Base-by-base conservation (phyloP, 2,329 filamentous ascomycete genomes). In the Alternaria novae-zelandiae region DNA sequence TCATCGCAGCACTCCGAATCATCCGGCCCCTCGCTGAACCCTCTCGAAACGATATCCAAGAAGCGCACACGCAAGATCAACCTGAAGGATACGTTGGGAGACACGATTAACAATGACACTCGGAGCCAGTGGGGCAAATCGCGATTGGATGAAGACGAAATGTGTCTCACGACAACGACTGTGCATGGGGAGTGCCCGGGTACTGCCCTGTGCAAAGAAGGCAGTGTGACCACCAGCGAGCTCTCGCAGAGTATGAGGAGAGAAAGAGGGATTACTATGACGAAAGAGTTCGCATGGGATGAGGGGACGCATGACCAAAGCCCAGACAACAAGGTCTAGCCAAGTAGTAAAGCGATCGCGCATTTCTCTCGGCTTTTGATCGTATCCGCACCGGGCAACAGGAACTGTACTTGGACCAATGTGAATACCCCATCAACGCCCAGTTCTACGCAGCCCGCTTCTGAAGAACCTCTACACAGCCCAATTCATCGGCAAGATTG, bases 71-170 rank as follows among this genome's bases (percentile, higher is more conserved):
- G 71, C 44, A 74, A 71, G 57, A 59, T 71, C 21, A 54, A 46
- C 2, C 63, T 65, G 15, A 63, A 61, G 4, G 65, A 70, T 47
- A 66, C 65, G 4, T 57, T 74, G 10, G 62, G 61, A 17, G 64
- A 59, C 20, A 66, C 67, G 6, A 51, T 67, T 7, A 30, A 46
- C 4, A 41, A 41, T 17, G 36, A 17, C n/a, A 41, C 36, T 41
- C 36, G 36, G 67, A 70, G 36, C 51, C 64, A 21, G 4, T 66
- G 65, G 26, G 57, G 60, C 12, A 56, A 36, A 26, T 70, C 63
- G 65, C 63, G 70, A 20, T 65, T 68, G 6, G 71, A 72, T 46
- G 69, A 71, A 3, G 69, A 72, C 53, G 70, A 71, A n/a, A 67
- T 70, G 55, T 70, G 68, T 43, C 45, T 67, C 5, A 72, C 70